Evolutionary conservation across 2,329 filamentous ascomycete genomes (phyloP).

Genomic region (Pyricularia sp.): DNA sequence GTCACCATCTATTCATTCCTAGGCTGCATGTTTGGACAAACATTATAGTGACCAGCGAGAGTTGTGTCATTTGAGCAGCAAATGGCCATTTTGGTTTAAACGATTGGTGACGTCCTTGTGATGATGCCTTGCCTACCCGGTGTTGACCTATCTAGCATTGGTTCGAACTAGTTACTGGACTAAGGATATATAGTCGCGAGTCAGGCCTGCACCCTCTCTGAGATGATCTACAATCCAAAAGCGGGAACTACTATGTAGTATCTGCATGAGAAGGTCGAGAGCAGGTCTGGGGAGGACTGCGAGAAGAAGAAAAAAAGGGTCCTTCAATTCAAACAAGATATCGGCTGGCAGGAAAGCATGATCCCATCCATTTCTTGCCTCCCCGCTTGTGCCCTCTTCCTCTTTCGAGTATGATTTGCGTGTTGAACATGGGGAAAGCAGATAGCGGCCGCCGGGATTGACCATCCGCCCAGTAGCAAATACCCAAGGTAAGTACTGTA

Average conservation of each 20-base stretch:
- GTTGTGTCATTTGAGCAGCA: background rate
- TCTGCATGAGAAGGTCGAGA: background rate
- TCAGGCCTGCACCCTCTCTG: background rate
- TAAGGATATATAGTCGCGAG: background rate
- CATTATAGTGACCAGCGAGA: background rate
- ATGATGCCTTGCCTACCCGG: background rate
- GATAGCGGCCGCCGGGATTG: background rate
- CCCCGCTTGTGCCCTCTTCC: no score
- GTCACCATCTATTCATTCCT: background rate
- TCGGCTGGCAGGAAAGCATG: background rate
- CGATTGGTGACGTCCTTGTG: background rate
- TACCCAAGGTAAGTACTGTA: background rate
- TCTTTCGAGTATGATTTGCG: background rate
- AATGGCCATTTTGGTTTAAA: background rate
- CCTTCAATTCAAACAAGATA: background rate
- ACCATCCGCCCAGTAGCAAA: background rate
- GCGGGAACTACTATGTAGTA: background rate
- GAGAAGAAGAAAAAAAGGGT: background rate
- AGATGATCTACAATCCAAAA: background rate
- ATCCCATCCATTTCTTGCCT: background rate
- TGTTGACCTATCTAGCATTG: background rate
- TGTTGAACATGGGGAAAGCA: background rate
- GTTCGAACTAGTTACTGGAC: background rate
- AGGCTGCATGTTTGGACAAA: background rate
- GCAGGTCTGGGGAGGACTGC: background rate